Base-by-base conservation (phyloP, 2,329 filamentous ascomycete species). In the Ophiognomonia clavigignenti-juglandacearum region DNA sequence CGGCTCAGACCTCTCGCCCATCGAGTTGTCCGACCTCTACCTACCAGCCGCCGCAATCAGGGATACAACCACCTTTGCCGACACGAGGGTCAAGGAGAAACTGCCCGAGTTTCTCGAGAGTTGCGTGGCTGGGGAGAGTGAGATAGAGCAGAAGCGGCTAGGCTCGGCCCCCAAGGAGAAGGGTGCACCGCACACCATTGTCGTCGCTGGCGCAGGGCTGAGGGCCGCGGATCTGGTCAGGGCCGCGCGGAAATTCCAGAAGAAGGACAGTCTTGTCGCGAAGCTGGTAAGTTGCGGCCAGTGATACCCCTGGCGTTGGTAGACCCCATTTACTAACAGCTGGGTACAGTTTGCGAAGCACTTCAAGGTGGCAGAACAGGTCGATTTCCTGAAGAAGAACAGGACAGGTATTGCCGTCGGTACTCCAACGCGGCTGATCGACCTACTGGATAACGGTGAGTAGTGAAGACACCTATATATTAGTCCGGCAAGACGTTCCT, bases 281-380 rank as follows among this genome's bases (percentile, higher is more conserved):
- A 98, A 98, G 66, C 73, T 98, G 59, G 77, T 80, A 61, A 53
- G 69, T 57, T 29, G 18, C 3, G 3, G 20, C 3, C 16, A n/a
- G n/a, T n/a, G 7, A 16, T 4, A 16, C 13, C 6, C 23, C 3
- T 13, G 14, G 8, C 16, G 27, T 7, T 4, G 6, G 11, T 20
- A 2, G 20, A 45, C 18, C 10, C 14, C 22, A 26, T 22, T 26
- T 27, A 23, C 54, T 60, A 47, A 61, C 41, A n/a, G 31, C 20
- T 7, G 4, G 9, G 26, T 4, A 10, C 44, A 80, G 62, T 98
- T 98, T 65, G 92, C 93, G 26, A 98, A 98, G 66, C 93, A 98
- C 65, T 95, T 98, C 72, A 98, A 98, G 69, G 68, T 98, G 10
- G 80, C 88, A 44, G 92, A 97, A 58, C 87, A 91, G 27, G 81